Conservation (phyloP, 2,329 filamentous ascomycete genomes). For the Aspergillus pseudoglaucus region DNA sequence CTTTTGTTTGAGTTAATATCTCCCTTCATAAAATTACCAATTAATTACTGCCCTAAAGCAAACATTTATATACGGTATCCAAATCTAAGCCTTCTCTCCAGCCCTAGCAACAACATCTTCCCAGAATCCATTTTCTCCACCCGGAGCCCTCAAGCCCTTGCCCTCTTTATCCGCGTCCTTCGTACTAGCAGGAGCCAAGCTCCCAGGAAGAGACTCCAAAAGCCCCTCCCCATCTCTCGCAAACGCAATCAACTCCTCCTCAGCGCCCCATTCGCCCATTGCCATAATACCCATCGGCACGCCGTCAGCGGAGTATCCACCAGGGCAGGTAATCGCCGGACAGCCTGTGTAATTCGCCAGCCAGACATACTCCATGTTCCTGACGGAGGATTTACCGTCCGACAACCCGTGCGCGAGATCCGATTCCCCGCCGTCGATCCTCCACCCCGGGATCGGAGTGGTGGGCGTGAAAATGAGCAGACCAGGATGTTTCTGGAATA, state of each 20-base stretch:
- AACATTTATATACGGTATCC: no score
- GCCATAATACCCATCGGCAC: slow-evolving; percentile 50
- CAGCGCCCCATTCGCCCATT: slow-evolving; percentile 50
- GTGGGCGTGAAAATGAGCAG: slow-evolving; percentile 75
- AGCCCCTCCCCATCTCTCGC: slow-evolving; percentile 47
- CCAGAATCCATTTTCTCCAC: slow-evolving; percentile 24
- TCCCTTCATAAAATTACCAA: no score
- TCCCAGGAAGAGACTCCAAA: slow-evolving; percentile 27
- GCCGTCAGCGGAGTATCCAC: slow-evolving; percentile 56
- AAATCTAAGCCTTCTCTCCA: slow-evolving; percentile 3
- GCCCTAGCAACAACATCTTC: slow-evolving; percentile 32
- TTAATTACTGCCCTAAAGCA: no score
- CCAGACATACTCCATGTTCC: slow-evolving; percentile 80
- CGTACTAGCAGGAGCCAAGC: slow-evolving; percentile 1
- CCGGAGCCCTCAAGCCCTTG: slow-evolving; percentile 22
- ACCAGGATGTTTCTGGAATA: slow-evolving; percentile 66
- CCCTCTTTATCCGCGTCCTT: slow-evolving; percentile 3
- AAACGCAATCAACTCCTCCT: slow-evolving; percentile 48
- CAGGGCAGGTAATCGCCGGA: slow-evolving; percentile 67
- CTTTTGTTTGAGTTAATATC: no score
- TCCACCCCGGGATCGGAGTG: slow-evolving; percentile 69
- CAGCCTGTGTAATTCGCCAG: slow-evolving; percentile 75
- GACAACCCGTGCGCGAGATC: slow-evolving; percentile 59
- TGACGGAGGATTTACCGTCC: slow-evolving; percentile 66
- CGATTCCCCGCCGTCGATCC: slow-evolving; percentile 50